Base-by-base conservation (phyloP, 129 eudicot genomes). In the Flaveria ramosissima region DNA sequence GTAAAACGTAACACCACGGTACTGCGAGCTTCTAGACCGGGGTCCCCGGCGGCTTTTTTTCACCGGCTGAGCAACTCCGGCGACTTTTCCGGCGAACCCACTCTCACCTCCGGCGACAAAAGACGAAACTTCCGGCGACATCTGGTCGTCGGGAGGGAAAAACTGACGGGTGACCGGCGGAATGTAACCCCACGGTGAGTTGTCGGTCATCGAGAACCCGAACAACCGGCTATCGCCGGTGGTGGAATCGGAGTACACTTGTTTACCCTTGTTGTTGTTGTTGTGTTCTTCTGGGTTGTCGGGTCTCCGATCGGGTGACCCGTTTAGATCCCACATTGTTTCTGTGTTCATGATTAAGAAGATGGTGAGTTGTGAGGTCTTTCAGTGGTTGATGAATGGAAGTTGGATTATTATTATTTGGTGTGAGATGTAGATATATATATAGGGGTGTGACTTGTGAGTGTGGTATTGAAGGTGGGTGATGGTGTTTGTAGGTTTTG, bases 21-120 rank as follows among this genome's bases (percentile, higher is more conserved):
- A 93, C 75, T 93, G 98, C 0, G 98, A 93, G 59, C 98, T 93
- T 56, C 96, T 79, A 43, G 98, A 93, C 77, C 98, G 78, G 30
- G 98, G 98, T 9, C 98, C 98, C 10, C 98, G 92, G 30, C 98
- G 92, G 86, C 95, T 90, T 79, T 93, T 92, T 79, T 90, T 92
- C 2, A 75, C 39, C 10, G 94, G 90, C 80, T 78, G 96, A 9
- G 87, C 69, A 65, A 63, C 78, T 36, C 79, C 92, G 59, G 74
- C 26, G 20, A 68, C 45, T 67, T 78, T 72, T 15, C 72, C 80
- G 41, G 41, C 41, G 7, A 36, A 36, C 7, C 41, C 41, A 36
- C 41, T 36, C 41, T 36, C 41, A 41, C 64, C 8, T 67, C 63
- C 68, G 8, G 14, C 60, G 24, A 78, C 73, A 74, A 71, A 80